A percentile compares a stretch with the other conserved stretches of the same genome.
phyloP scores from a whole-genome alignment of 2,329 filamentous ascomycete species.

The Alternaria tenuissima region DNA sequence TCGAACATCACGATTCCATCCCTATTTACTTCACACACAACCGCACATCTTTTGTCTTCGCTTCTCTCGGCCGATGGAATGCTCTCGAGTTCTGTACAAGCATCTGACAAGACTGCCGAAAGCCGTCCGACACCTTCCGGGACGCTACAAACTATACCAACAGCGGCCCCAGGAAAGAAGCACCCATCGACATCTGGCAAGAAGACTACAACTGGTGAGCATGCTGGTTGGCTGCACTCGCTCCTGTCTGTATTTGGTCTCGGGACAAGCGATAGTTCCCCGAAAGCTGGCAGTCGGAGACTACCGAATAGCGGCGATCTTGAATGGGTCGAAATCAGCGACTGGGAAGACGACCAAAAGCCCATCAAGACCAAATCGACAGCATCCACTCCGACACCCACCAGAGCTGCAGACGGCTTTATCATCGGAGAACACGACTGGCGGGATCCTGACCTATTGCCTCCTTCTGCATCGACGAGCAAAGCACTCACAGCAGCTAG shows the following conservation, averaged over 20 bases:
- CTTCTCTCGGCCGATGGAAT: conserved; percentile 67
- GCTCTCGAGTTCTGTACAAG: neutral
- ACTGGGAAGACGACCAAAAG: conserved; percentile 65
- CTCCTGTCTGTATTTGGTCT: conserved; percentile 57
- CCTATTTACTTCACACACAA: conserved; percentile 93
- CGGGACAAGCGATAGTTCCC: conserved; percentile 26
- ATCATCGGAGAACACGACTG: conserved; percentile 87
- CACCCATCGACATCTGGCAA: conserved; percentile 13
- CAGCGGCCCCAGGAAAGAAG: neutral
- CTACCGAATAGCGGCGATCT: conserved; percentile 77
- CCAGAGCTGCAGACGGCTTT: conserved; percentile 64
- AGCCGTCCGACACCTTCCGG: neutral
- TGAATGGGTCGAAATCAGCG: conserved; percentile 75
- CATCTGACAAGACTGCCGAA: conserved; percentile 15
- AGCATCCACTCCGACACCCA: conserved; percentile 12
- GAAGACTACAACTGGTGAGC: conserved; percentile 25
- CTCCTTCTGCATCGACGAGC: conserved; percentile 47
- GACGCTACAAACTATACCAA: neutral
- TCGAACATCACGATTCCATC: conserved; percentile 94
- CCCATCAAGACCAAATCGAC: conserved; percentile 34
- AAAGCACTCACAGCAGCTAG: conserved; percentile 1
- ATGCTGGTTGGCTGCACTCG: conserved; percentile 57
- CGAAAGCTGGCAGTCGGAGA: conserved; percentile 63
- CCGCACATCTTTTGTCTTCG: conserved; percentile 89
- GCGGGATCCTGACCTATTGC: conserved; percentile 78